A percentile compares a stretch with the other conserved stretches of the same genome.
phyloP scores from a whole-genome alignment of 2,329 filamentous ascomycete species.

The Aspergillus caelatus region DNA sequence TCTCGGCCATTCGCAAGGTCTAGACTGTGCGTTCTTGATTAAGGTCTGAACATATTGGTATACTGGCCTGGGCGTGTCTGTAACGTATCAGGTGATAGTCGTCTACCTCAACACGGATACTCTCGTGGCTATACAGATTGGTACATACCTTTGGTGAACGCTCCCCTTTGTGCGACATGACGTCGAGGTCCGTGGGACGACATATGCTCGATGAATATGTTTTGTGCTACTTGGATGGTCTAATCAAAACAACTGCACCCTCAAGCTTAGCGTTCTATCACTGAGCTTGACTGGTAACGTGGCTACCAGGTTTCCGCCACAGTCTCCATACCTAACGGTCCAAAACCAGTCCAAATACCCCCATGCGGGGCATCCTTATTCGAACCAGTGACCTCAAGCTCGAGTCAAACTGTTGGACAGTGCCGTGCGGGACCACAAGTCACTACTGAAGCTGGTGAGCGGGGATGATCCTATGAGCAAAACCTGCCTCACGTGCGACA shows the following conservation, averaged over 20 bases:
- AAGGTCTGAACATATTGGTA: background rate
- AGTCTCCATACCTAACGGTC: background rate
- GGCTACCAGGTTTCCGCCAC: background rate
- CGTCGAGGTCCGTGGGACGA: background rate
- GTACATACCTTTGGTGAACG: background rate
- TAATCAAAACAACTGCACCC: background rate
- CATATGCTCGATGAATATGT: background rate
- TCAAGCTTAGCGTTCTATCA: background rate
- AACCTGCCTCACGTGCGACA: background rate
- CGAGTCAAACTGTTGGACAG: constrained; percentile 6
- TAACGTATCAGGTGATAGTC: background rate
- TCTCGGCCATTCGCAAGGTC: background rate
- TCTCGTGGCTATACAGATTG: background rate
- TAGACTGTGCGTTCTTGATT: background rate
- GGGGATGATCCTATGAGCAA: background rate
- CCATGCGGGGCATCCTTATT: background rate
- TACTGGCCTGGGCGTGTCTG: background rate
- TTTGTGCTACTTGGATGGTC: background rate
- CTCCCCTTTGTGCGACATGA: background rate
- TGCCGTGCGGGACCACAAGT: constrained; percentile 2
- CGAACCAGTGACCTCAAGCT: constrained; percentile 1
- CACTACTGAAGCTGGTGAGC: background rate
- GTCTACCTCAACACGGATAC: background rate
- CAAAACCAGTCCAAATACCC: background rate
- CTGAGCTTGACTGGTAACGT: background rate